Base-by-base conservation (phyloP, 2,329 filamentous ascomycete genomes). In the Xylaria sp. region DNA sequence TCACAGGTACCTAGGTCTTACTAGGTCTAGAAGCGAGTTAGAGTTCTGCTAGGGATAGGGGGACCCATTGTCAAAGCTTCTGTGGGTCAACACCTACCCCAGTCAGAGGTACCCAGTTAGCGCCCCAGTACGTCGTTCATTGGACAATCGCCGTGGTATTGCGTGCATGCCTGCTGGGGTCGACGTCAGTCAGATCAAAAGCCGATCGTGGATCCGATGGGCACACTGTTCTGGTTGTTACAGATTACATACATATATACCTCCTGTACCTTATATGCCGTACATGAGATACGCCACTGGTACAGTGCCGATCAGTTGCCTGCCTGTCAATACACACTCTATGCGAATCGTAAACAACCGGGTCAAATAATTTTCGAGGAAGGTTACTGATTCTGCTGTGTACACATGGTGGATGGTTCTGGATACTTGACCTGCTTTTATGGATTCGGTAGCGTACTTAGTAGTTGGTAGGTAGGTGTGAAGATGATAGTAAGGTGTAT, bases 181-280 rank as follows among this genome's bases (percentile, higher is more conserved):
- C 60, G 53, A 70, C 57, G 65, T 68, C 57, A 68, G 65, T 68
- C 57, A 68, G 65, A 70, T 63, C 60, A 65, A 54, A 44, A 64
- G 59, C 62, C 62, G 65, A 69, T 71, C 66, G 68, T 32, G 54
- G 35, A 13, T 23, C 44, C 44, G 44, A 48, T 48, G 21, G 44
- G 21, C 21, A 48, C 21, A 48, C 21, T 48, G 21, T 25, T 48
- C 44, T 48, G 44, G 27, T 12, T 48, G n/a, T 21, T 47, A 18
- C n/a, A 32, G 35, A 63, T 32, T 54, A 63, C 60, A 55, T 35
- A 47, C 27, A 23, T 21, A 23, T 21, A 48, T 10, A n/a, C n/a
- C 44, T 3, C 12, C 37, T 13, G 37, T 40, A 40, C 37, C 37
- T 18, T 13, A 40, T 40, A 40, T 16, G 12, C 5, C 16, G 4